Base-by-base conservation (phyloP, 495 filamentous ascomycete genomes). In the Collariella sp. region DNA sequence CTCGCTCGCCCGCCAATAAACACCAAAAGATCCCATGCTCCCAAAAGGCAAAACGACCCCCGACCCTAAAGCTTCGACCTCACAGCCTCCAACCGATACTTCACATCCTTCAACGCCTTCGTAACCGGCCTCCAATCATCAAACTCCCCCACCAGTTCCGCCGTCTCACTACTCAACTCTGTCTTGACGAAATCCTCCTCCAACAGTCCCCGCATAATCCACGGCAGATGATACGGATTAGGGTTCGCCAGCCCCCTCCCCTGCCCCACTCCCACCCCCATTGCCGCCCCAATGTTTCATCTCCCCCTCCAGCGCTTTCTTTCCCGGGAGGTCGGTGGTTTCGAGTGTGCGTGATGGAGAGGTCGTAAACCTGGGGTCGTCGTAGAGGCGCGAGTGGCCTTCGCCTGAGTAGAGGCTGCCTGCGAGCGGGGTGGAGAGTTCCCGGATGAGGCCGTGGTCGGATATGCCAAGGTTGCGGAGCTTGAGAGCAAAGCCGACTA, bases 81-180 rank as follows among this genome's bases (percentile, higher is more conserved):
- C 42, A 98, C 91, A 7, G 86, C 91, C 75, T 98, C 93, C 38
- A 98, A 72, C 59, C 93, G 79, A 67, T 94, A 98, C 66, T 93
- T 95, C 33, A 98, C 93, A 74, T 98, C 93, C 69, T 89, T 95
- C 50, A 98, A 71, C 31, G 84, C 85, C 72, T 97, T 98, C 10
- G 79, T 93, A 0, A 76, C 75, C 7, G 93, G 93, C 64, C 86
- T 89, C 93, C 93, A 98, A 41, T 88, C 83, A 65, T 98, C 90
- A 68, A 96, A 98, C 62, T 95, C 85, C 60, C 76, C 76, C 12
- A 98, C 72, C 39, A 98, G 70, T 61, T 91, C 84, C 48, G 78
- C 80, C 23, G 83, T 89, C 71, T 98, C 93, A 2, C 76, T 71
- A 43, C 78, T 74, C 16, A 95, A 68, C 61, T 95, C 85, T 22